phyloP scores from a whole-genome alignment of 805 yeast genomes.

The Ogataea pini region DNA sequence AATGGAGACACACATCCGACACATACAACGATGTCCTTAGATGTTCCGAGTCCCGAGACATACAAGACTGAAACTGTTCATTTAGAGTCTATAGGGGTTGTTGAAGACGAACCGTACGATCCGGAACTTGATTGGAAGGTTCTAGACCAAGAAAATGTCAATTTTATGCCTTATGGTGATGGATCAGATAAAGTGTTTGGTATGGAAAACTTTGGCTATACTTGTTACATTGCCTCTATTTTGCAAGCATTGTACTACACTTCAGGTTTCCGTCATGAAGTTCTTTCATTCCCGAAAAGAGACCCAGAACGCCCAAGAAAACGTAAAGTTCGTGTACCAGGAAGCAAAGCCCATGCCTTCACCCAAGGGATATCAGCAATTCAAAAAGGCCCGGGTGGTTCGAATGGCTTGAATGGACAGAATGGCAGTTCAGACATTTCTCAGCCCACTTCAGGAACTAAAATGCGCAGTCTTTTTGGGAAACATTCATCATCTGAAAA shows the following conservation, averaged over 20 bases:
- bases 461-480: slow-evolving; percentile 24
- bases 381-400: neutral
- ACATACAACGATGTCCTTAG: neutral
- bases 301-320: slow-evolving; percentile 34
- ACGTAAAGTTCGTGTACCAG: slow-evolving; percentile 43
- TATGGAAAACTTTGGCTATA: slow-evolving; percentile 83
- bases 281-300: slow-evolving; percentile 50
- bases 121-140: slow-evolving; percentile 26
- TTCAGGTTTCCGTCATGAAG: slow-evolving; percentile 59
- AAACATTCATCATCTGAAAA: slow-evolving; percentile 7
- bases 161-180: slow-evolving; percentile 55
- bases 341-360: slow-evolving; percentile 43
- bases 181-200: slow-evolving; percentile 74
- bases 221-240: slow-evolving; percentile 93
- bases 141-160: slow-evolving; percentile 20
- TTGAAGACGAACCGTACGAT: slow-evolving; percentile 26
- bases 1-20: neutral
- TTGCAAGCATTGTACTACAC: slow-evolving; percentile 84
- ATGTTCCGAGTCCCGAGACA: slow-evolving; percentile 6
- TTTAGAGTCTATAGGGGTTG: slow-evolving; percentile 17
- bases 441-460: slow-evolving; percentile 3
- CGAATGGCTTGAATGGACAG: too few relatives aligned
- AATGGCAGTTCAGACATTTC: too few relatives aligned
- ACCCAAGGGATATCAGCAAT: slow-evolving; percentile 11
- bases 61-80: slow-evolving; percentile 23